Evolutionary conservation across 805 yeast species (phyloP).

Genomic region (Debaryomyces prosopidis): DNA sequence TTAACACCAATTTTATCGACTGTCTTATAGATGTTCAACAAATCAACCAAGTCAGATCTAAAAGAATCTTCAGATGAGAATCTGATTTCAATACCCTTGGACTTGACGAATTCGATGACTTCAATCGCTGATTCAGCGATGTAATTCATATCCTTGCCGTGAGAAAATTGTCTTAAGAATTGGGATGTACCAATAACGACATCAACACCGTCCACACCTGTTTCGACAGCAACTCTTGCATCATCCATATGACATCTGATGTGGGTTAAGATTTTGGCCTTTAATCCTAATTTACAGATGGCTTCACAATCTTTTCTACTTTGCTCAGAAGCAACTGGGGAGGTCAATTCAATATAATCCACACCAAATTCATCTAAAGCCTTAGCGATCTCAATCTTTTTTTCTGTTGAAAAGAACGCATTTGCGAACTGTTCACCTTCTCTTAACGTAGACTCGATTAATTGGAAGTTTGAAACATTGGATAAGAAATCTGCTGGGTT

Average conservation of each 20-base stretch:
- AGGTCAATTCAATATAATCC: constrained; percentile 94
- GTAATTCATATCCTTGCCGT: constrained; percentile 98
- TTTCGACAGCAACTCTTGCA: constrained; percentile 93
- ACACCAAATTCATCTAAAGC: constrained; percentile 98
- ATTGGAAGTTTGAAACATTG: constrained; percentile 83
- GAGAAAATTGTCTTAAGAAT: constrained; percentile 90
- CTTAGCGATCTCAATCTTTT: constrained; percentile 94
- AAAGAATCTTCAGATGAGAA: constrained; percentile 97
- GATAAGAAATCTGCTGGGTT: constrained; percentile 91
- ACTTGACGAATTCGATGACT: constrained; percentile 95
- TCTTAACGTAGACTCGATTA: constrained; percentile 93
- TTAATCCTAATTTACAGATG: constrained; percentile 93
- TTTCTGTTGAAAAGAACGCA: constrained; percentile 91
- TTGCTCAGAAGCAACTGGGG: constrained; percentile 98
- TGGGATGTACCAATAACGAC: constrained; percentile 97
- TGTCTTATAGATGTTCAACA: constrained; percentile 92
- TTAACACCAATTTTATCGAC: constrained; percentile 97
- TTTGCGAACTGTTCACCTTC: constrained; percentile 99
- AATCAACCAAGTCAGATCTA: constrained; percentile 93
- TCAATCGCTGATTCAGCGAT: constrained; percentile 95
- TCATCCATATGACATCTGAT: constrained; percentile 99
- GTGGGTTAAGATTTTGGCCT: constrained; percentile 93
- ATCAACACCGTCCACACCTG: constrained; percentile 99
- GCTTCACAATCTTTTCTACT: constrained; percentile 94
- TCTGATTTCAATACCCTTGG: constrained; percentile 95